A percentile compares a stretch with the other conserved stretches of the same genome.
Evolutionary conservation across 2,329 filamentous ascomycete species (phyloP).

Genomic region (Fusarium proliferatum): DNA sequence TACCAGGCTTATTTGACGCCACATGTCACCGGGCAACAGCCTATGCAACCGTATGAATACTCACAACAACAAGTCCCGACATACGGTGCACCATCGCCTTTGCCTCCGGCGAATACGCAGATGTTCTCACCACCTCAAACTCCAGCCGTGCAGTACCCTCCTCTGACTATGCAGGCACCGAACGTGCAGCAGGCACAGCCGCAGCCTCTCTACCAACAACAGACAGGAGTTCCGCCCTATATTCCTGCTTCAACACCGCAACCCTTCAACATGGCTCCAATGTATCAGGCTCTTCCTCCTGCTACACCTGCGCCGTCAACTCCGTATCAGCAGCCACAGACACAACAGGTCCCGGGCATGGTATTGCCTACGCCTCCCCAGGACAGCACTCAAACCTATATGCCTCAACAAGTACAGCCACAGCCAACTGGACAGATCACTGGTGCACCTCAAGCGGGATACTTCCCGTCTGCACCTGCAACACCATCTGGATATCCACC

Average conservation of each 20-base stretch:
- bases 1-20: neutral
- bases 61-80: neutral
- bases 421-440: neutral
- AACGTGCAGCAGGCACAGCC: neutral
- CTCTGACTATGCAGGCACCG: rapidly evolving
- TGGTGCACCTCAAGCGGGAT: conserved; percentile 2
- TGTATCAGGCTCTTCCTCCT: conserved; percentile 27
- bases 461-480: neutral
- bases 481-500: neutral
- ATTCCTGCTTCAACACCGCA: neutral
- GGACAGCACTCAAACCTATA: neutral
- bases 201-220: neutral
- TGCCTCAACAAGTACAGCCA: neutral
- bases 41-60: neutral
- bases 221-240: neutral
- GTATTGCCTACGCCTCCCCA: neutral
- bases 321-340: neutral
- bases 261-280: conserved; percentile 21
- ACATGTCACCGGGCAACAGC: neutral
- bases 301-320: neutral
- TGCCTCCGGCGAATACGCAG: neutral
- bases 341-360: neutral
- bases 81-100: neutral
- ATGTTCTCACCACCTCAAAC: conserved; percentile 16
- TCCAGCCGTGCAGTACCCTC: neutral